Base-by-base conservation (phyloP, 2,329 filamentous ascomycete species). In the Helotiales sp. region DNA sequence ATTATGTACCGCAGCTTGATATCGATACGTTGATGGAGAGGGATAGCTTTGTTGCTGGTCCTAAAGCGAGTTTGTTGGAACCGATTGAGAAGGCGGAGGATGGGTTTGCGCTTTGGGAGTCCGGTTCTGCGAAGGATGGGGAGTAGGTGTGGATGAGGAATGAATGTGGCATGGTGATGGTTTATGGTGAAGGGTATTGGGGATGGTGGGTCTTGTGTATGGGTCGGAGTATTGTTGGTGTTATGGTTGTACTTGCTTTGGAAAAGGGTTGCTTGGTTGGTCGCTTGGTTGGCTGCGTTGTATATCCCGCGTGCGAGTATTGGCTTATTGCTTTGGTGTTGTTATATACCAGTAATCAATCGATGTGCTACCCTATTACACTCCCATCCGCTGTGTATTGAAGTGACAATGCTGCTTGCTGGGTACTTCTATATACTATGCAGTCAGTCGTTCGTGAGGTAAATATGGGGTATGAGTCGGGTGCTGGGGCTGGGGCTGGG, bases 81-180 rank as follows among this genome's bases (percentile, higher is more conserved):
- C 79, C 82, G 0, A 76, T 87, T 5, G 82, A 86, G 53, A 84
- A 81, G 47, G 81, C 82, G 0, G 82, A 79, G 38, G 82, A 85
- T 65, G 79, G 74, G 69, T 84, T 90, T 66, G 85, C 88, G 66
- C 78, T 90, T 15, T 90, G 87, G 86, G 87, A 90, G 72, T 89
- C 86, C 68, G 81, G 79, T 25, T 89, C 85, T 71, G 80, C 81
- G 25, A 82, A 84, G 63, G 87, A 84, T 48, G 86, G 67, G 38
- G 66, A 69, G 36, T 66, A 44, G 40, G 19, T 4, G 40, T 25
- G 6, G 9, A n/a, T n/a, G n/a, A n/a, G n/a, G n/a, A n/a, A n/a
- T n/a, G n/a, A n/a, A n/a, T 55, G 40, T 61, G 19, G 19, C 46
- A 17, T 34, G 2, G 30, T 38, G 17, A 9, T 25, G 17, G 12